Evolutionary conservation across 768 basidiomycete species (phyloP).

Genomic region (Pholiota molesta): DNA sequence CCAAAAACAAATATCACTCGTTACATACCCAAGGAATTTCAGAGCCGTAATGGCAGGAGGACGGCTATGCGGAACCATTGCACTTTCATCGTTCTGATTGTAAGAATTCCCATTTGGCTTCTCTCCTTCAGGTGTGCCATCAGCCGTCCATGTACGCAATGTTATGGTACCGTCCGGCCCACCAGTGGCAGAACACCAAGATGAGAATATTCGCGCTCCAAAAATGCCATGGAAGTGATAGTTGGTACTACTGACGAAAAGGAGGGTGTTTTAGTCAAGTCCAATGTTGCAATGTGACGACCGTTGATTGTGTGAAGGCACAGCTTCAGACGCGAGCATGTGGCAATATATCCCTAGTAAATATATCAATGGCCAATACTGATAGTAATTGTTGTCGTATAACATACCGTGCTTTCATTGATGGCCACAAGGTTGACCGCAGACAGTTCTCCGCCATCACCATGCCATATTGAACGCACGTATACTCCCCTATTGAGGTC

Average conservation of each 20-base stretch:
- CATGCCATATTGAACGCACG: slow-evolving; percentile 79
- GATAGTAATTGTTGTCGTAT: background rate
- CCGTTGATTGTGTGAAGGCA: slow-evolving; percentile 89
- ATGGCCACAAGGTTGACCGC: slow-evolving; percentile 73
- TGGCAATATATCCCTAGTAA: slow-evolving; percentile 81
- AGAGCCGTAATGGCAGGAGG: slow-evolving; percentile 73
- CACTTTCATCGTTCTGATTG: slow-evolving; percentile 67
- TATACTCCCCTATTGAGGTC: slow-evolving; percentile 86
- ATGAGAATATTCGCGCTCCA: slow-evolving; percentile 85
- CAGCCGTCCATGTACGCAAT: slow-evolving; percentile 84
- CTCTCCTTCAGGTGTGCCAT: slow-evolving; percentile 67
- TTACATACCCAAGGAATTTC: slow-evolving; percentile 73
- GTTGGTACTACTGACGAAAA: slow-evolving; percentile 49
- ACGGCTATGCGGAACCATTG: slow-evolving; percentile 43
- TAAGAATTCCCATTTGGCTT: slow-evolving; percentile 78
- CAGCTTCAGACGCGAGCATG: slow-evolving; percentile 72
- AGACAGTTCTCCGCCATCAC: slow-evolving; percentile 37
- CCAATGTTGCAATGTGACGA: slow-evolving; percentile 70
- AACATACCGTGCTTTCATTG: slow-evolving; percentile 83
- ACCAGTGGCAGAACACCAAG: slow-evolving; percentile 81
- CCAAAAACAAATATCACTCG: background rate
- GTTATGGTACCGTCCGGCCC: slow-evolving; percentile 75
- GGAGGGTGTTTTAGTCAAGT: slow-evolving; percentile 51
- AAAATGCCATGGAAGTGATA: slow-evolving; percentile 82
- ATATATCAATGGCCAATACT: background rate